Evolutionary conservation across 2,329 filamentous ascomycete genomes (phyloP), one percentile per base, ranked within the genome.

Genomic region (Alternaria incomplexa): DNA sequence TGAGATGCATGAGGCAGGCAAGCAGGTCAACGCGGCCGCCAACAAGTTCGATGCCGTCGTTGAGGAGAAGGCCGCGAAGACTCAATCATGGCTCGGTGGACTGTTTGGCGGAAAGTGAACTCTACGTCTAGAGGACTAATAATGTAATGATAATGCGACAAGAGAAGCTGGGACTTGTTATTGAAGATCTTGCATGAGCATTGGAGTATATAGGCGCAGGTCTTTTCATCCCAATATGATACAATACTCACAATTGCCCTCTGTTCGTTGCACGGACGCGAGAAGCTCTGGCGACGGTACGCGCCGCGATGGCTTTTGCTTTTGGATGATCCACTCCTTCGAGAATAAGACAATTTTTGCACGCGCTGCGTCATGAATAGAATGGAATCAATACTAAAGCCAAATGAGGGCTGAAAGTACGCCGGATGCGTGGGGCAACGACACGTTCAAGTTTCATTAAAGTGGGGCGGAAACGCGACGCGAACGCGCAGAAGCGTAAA

Each of bases 31-130:
- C 70, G 76, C 77, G 48, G 83, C 84, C 10, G 82, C 96, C 55
- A 91, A 97, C 81, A 88, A 91, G 79, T 90, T 94, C 73, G 94
- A 97, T 82, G 88, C 89, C 74, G 93, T 89, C 69, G 90, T 97
- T 56, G 91, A 94, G 84, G 85, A 92, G 69, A 89, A 89, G 69
- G 89, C 93, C 5, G 82, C 89, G 55, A 91, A 97, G 84, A 91
- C 93, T 47, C 97, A 97, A 89, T 88, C 89, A 73, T 91, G 91
- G 67, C 81, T 97, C 73, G 92, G 91, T 45, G 88, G 91, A 79
- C 97, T 93, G 94, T 97, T 97, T 76, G 90, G 93, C 75, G 90
- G 93, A 78, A 68, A 59, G 36, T 45, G 48, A n/a, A 45, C 48
- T 48, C 44, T 44, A 40, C 47, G 15, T 28, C 28, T 12, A 46